Evolutionary conservation across 192 early-diverging fungal genomes (phyloP).

Genomic region (Ambispora gerdemannii): DNA sequence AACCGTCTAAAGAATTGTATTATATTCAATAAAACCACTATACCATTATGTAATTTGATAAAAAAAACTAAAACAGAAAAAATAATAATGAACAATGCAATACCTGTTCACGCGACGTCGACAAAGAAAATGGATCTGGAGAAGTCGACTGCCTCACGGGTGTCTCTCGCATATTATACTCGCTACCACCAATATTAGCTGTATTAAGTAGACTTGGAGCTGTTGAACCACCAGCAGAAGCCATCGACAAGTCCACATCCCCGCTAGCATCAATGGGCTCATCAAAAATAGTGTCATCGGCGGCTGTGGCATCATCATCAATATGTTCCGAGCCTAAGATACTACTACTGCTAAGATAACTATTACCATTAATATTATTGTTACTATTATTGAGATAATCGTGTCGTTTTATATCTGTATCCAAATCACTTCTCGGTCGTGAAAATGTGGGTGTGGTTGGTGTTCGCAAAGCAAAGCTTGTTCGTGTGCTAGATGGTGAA

Average conservation of each 20-base stretch:
- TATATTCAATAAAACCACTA: no score
- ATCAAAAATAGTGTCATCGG: conserved; percentile 3
- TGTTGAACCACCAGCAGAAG: no score
- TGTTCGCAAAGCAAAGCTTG: conserved; percentile 27
- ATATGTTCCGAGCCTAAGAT: not conserved
- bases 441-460: conserved; percentile 26
- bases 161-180: no score
- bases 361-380: no score
- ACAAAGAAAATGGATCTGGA: conserved; percentile 27
- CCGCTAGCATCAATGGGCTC: conserved; percentile 2
- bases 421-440: not conserved
- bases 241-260: no score
- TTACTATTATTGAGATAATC: no score
- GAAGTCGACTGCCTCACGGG: no score
- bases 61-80: not conserved
- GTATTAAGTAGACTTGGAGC: conserved; percentile 29
- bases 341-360: no score
- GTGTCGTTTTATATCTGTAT: conserved; percentile 7
- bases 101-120: conserved; percentile 26
- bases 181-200: no score
- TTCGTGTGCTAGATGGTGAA: conserved; percentile 31
- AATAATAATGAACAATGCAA: no score
- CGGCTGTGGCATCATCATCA: not conserved
- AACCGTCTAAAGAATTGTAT: conserved; percentile 38
- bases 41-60: no score